These are phyloP conservation scores for Lactarius psammicola DNA, from an alignment of 768 basidiomycete species.

Conservation along the genomic window DNA sequence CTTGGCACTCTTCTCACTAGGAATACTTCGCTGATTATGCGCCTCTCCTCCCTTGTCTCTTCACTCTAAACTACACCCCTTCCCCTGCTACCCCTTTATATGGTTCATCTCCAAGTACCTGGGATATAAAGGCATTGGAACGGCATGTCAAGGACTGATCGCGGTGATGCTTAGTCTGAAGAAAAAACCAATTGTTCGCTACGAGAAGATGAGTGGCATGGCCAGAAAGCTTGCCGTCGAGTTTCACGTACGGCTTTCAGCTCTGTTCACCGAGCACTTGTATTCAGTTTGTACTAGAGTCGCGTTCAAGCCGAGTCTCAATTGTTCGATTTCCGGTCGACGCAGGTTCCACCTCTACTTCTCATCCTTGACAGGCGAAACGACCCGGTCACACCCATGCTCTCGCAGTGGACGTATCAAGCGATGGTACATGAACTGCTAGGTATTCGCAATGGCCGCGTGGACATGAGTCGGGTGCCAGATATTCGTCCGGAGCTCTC, in stretches of 20 bases:
- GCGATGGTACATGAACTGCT: slow-evolving; percentile 98
- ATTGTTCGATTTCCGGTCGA: slow-evolving; percentile 89
- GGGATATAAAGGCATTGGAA: slow-evolving; percentile 72
- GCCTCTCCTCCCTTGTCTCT: slow-evolving; percentile 80
- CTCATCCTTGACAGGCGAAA: slow-evolving; percentile 94
- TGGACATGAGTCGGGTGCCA: slow-evolving; percentile 78
- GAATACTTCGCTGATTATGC: slow-evolving; percentile 98
- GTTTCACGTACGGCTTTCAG: slow-evolving; percentile 58
- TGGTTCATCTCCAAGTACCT: slow-evolving; percentile 66
- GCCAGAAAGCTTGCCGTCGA: slow-evolving; percentile 87
- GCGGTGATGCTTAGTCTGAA: slow-evolving; percentile 90
- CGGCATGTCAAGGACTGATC: slow-evolving; percentile 77
- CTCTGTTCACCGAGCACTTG: neutral
- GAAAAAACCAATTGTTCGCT: slow-evolving; percentile 93
- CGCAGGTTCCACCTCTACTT: slow-evolving; percentile 83
- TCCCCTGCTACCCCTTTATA: slow-evolving; percentile 62
- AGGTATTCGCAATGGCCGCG: slow-evolving; percentile 91
- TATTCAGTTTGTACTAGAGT: slow-evolving; percentile 48
- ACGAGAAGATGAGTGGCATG: slow-evolving; percentile 90
- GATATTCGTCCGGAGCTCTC: slow-evolving; percentile 84
- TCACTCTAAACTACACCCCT: slow-evolving; percentile 81
- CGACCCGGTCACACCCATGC: slow-evolving; percentile 93
- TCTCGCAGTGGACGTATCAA: slow-evolving; percentile 99
- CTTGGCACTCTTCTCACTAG: slow-evolving; percentile 41
- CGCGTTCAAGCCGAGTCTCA: slow-evolving; percentile 76